Base-by-base conservation (phyloP, 768 basidiomycete species). In the Lactifluus echinatus region DNA sequence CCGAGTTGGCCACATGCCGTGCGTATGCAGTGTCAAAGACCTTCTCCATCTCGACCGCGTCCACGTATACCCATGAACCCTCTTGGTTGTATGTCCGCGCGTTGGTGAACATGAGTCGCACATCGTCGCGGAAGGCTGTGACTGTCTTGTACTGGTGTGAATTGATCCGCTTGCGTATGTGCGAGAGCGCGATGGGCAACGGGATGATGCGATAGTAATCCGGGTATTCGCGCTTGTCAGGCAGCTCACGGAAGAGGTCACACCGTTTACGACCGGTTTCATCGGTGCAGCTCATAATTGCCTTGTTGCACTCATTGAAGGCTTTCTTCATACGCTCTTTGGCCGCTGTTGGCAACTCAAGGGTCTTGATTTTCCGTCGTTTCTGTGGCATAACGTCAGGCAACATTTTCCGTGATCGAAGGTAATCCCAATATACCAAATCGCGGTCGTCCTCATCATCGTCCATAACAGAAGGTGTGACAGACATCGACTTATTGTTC, bases 21-120 rank as follows among this genome's bases (percentile, higher is more conserved):
- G 83, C 78, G 66, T 85, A 91, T 8, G 84, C 75, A 26, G 81
- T 75, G 58, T 87, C 79, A 68, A 94, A 93, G 48, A 85, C 84
- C 67, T 87, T 89, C 72, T 95, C 88, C 88, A 94, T 91, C 74
- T 92, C 89, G 48, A 91, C 88, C 8, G 95, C 93, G 60, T 95
- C 92, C 59, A 88, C 77, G 71, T 93, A 95, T 36, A 96, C 93
- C 88, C 90, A 92, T 0, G 92, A 94, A 1, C 88, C 92, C 71
- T 95, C 92, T 70, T 88, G 85, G 69, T 97, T 97, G 76, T 92
- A 98, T 43, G 83, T 88, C 65, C 89, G 80, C 4, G 95, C 94
- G 66, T 98, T 98, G 70, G 82, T 79, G 71, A 94, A 97, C 87
- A 99, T 93, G 55, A 93, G 79, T 63, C 79, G 79, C 83, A 87